Base-by-base conservation (phyloP, 306 rosid species). In the Chamaecrista fasciculata region DNA sequence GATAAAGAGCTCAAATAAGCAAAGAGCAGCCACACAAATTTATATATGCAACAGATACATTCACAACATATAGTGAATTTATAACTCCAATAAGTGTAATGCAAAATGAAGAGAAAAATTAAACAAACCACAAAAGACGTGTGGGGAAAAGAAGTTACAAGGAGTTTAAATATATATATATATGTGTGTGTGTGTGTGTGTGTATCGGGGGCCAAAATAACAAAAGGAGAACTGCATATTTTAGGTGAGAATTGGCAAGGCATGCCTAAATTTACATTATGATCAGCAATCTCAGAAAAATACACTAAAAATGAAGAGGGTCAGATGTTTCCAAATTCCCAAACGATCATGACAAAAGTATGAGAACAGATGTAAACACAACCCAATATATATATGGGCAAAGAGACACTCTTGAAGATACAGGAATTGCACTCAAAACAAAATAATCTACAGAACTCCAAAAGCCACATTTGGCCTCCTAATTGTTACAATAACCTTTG, bases 1-100 rank as follows among this genome's bases (percentile, higher is more conserved):
- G 70, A 65, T 76, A 56, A 79, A 69, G 23, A 80, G 48, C 66
- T 43, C 15, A 29, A 47, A 53, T 40, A 63, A 47, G 33, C 24
- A 51, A 63, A 51, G 50, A 8, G 40, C 20, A 11, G 52, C 44
- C 4, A 68, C 33, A 49, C 21, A 75, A 24, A 40, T 46, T 66
- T 11, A 55, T 3, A 58, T 69, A 63, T 49, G 51, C n/a, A 23
- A 12, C 65, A 50, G 28, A 59, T n/a, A n/a, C n/a, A n/a, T n/a
- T n/a, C n/a, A n/a, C n/a, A n/a, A n/a, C n/a, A n/a, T n/a, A n/a
- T n/a, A n/a, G n/a, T n/a, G n/a, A n/a, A n/a, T n/a, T n/a, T n/a
- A n/a, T n/a, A n/a, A n/a, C n/a, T n/a, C n/a, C n/a, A 61, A 33
- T 46, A 76, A 21, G 25, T 4, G 48, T 33, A 80, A 71, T 53